Conservation (phyloP, 1,284 basidiomycete species). For the Rhodotorula sp. region DNA sequence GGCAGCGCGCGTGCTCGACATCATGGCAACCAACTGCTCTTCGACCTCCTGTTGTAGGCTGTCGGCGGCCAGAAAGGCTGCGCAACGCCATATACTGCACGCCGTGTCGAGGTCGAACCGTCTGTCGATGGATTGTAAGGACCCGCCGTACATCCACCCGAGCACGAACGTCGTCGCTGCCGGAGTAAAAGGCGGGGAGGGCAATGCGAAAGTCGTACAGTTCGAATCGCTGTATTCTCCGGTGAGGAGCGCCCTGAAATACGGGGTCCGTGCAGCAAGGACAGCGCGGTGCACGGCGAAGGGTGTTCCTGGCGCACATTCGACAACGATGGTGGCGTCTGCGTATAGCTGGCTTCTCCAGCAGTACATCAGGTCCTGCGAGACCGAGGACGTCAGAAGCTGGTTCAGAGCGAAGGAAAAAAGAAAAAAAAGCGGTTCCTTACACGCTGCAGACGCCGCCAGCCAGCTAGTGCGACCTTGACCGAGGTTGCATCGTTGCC, state of each 20-base stretch:
- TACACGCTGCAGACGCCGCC: conserved; percentile 29
- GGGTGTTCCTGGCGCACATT: conserved; percentile 64
- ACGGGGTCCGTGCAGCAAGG: conserved; percentile 80
- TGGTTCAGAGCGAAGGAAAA: no score
- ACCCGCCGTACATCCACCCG: conserved; percentile 90
- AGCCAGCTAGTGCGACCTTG: conserved; percentile 6
- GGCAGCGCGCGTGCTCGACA: conserved; percentile 59
- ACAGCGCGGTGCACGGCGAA: conserved; percentile 93
- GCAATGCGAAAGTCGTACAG: conserved; percentile 61
- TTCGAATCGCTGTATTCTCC: conserved; percentile 52
- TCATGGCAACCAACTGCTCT: conserved; percentile 76
- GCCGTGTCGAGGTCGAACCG: conserved; percentile 89
- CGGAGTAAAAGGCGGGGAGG: conserved; percentile 91
- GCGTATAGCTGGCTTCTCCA: conserved; percentile 90
- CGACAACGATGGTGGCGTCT: conserved; percentile 74
- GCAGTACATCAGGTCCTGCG: conserved; percentile 90
- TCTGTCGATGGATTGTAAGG: conserved; percentile 85
- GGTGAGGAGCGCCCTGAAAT: conserved; percentile 74
- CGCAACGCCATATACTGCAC: conserved; percentile 81
- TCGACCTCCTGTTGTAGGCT: conserved; percentile 74
- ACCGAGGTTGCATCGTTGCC: conserved; percentile 42
- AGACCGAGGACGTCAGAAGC: conserved; percentile 25
- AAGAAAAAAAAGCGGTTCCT: not conserved
- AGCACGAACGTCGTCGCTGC: conserved; percentile 88
- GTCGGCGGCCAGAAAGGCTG: conserved; percentile 75